Percentiles rank a stretch among this genome's conserved stretches.
phyloP scores from a whole-genome alignment of 208 protist genomes.

The Wallacemonas sp. region DNA sequence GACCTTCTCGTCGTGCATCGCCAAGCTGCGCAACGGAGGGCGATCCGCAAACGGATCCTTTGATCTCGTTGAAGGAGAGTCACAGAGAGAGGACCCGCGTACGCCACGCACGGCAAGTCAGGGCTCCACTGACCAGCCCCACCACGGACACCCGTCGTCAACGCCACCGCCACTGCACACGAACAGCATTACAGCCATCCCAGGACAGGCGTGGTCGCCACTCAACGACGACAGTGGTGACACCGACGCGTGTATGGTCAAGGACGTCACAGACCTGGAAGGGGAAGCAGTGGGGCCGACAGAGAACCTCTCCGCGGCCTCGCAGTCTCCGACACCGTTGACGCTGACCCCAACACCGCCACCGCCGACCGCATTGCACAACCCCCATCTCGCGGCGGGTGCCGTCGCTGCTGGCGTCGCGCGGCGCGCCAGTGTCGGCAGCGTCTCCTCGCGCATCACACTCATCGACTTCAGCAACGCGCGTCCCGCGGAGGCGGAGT shows the following conservation, averaged over 20 bases:
- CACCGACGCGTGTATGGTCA: neutral
- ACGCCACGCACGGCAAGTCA: neutral
- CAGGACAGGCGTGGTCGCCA: neutral
- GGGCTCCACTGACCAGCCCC: neutral
- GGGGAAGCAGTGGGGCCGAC: too few species aligned
- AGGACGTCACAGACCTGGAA: too few species aligned
- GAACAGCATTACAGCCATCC: neutral
- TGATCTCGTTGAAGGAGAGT: too few species aligned
- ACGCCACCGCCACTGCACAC: neutral
- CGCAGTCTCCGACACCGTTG: too few species aligned
- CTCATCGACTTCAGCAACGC: conserved; percentile 97
- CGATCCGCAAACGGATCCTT: neutral
- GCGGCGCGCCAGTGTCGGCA: conserved; percentile 16
- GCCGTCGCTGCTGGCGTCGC: neutral
- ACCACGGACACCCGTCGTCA: neutral
- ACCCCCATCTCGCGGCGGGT: too few species aligned
- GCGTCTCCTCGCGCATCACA: conserved; percentile 75
- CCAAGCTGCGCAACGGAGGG: neutral
- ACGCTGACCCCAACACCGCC: too few species aligned
- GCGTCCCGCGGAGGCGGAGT: conserved; percentile 68
- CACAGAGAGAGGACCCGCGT: neutral
- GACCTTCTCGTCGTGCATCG: conserved; percentile 3
- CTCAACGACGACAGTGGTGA: neutral
- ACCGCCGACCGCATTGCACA: neutral
- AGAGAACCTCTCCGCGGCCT: too few species aligned